These are phyloP conservation scores for Fusarium fujikuroi DNA, from an alignment of 2,329 filamentous ascomycete genomes.

Conservation along the genomic window DNA sequence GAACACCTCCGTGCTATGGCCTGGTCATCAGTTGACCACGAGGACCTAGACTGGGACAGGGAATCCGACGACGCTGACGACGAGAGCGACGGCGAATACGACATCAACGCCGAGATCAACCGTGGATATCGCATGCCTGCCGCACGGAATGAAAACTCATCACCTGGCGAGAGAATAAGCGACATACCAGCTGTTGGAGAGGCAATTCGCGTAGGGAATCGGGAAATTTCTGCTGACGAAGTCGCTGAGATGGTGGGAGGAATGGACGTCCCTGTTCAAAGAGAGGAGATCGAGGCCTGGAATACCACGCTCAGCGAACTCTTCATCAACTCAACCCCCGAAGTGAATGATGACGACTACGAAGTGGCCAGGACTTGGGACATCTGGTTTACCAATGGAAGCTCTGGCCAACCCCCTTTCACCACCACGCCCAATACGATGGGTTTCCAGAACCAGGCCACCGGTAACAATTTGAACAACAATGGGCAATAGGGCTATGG, in stretches of 20 bases:
- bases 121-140: slow-evolving; percentile 32
- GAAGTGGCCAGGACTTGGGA: background rate
- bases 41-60: slow-evolving; percentile 29
- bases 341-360: slow-evolving; percentile 4
- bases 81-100: slow-evolving; percentile 29
- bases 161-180: background rate
- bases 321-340: slow-evolving; percentile 1
- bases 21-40: slow-evolving; percentile 45
- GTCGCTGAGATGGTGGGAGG: background rate
- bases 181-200: background rate
- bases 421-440: background rate
- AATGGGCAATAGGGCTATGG: background rate
- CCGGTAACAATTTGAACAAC: background rate
- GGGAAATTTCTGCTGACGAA: background rate
- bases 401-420: background rate
- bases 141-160: background rate
- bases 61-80: slow-evolving; percentile 26
- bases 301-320: slow-evolving; percentile 5
- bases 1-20: slow-evolving; percentile 50
- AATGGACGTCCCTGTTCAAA: background rate
- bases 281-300: slow-evolving; percentile 18
- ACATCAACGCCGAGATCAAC: slow-evolving; percentile 27
- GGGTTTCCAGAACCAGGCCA: background rate
- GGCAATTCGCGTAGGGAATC: background rate
- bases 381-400: background rate